Conservation (phyloP, 257 asterid species). For the Marsdenia floribunda region DNA sequence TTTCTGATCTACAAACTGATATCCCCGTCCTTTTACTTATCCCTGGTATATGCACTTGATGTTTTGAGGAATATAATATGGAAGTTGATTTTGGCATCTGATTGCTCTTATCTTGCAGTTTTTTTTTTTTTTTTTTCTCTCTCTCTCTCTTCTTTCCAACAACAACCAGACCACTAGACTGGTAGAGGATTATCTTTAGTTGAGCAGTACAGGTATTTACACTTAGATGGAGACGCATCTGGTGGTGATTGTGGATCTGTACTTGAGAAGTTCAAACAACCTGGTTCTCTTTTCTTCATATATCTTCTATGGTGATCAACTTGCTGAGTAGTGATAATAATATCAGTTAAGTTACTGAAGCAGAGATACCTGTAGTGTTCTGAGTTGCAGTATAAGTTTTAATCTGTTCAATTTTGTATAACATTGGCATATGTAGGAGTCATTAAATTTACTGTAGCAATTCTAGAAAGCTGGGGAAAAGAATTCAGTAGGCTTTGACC, state of each 20-base stretch:
- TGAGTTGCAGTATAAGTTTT: not conserved
- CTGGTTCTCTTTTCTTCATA: conserved; percentile 86
- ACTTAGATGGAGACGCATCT: conserved; percentile 96
- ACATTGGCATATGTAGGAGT: not conserved
- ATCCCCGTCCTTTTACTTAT: not conserved
- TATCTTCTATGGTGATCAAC: conserved; percentile 83
- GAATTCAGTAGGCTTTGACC: not conserved
- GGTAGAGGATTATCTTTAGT: conserved; percentile 94
- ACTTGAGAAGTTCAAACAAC: conserved; percentile 69
- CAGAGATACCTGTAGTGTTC: not conserved
- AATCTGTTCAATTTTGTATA: not conserved
- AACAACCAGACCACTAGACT: conserved; percentile 96
- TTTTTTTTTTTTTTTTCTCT: conserved; percentile 61
- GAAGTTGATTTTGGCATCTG: not conserved
- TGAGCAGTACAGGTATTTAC: conserved; percentile 88
- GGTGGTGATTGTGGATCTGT: conserved; percentile 98
- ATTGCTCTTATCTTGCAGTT: conserved; percentile 44
- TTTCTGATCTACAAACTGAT: not conserved
- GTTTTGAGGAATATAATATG: not conserved
- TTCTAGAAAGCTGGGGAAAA: not conserved
- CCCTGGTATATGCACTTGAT: not conserved
- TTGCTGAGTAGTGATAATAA: conserved; percentile 4
- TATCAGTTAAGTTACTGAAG: conserved; percentile 5
- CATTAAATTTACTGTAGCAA: not conserved
- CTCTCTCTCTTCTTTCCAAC: conserved; percentile 67